Base-by-base conservation (phyloP, 1,284 basidiomycete genomes). In the Ceratorhiza oryzae-sativae region DNA sequence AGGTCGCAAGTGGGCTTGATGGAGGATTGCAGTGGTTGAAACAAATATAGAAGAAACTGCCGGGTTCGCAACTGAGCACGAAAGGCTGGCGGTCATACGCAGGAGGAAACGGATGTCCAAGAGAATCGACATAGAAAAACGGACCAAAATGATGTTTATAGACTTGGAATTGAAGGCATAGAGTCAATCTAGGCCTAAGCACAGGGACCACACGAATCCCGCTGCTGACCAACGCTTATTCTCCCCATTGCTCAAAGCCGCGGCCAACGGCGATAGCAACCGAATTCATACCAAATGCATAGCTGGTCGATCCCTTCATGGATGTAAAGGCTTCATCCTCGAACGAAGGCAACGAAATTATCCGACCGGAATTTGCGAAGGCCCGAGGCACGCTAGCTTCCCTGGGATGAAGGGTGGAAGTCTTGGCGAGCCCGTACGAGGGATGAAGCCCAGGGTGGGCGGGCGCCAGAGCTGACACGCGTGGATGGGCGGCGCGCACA, bases 41-140 rank as follows among this genome's bases (percentile, higher is more conserved):
- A 46, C 39, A 70, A 59, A 10, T 20, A 18, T 15, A 30, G 30
- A 13, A 25, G 30, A 27, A 45, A 41, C 12, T 34, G 34, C 23
- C 53, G 9, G 20, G 27, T 13, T 42, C 65, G 51, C 55, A 58
- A 32, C 34, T 46, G 42, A 30, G 42, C 67, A 48, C 39, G 49
- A 53, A 51, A 67, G 30, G 34, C 53, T 46, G 41, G 67, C 48
- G 45, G 48, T 59, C 53, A 58, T 70, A 58, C 67, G 34, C 65
- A 42, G 34, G 23, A 55, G 48, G 67, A 70, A 48, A 70, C 36
- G 27, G 36, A 68, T 45, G 67, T 58, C 53, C 65, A 49, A 48
- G 53, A 48, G 67, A 36, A 70, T 70, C 27, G 67, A 59, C 67
- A 70, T 70, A 51, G 39, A 60, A 60, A 55, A 55, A 68, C 63